phyloP scores from a whole-genome alignment of 1,284 basidiomycete genomes.

The Fomitopsis betulina region DNA sequence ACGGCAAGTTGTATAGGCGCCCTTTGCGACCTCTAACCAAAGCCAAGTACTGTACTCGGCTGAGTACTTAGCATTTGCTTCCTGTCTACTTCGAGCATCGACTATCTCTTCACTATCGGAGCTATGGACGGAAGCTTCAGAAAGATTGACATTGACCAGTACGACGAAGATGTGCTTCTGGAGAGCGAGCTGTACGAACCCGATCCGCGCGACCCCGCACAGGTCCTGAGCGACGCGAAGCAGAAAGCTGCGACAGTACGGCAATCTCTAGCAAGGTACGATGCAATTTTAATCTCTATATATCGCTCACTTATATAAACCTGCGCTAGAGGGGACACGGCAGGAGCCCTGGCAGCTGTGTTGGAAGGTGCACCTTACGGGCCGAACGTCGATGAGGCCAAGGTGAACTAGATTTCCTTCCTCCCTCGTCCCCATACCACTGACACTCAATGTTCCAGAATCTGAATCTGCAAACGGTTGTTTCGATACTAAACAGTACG shows the following conservation, averaged over 20 bases:
- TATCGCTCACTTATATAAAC: not conserved
- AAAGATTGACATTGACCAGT: constrained; percentile 93
- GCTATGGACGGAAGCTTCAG: constrained; percentile 77
- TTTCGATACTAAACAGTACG: constrained; percentile 93
- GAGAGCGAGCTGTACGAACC: constrained; percentile 86
- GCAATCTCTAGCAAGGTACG: constrained; percentile 68
- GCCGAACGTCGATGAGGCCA: constrained; percentile 81
- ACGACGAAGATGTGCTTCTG: constrained; percentile 87
- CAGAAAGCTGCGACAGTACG: constrained; percentile 73
- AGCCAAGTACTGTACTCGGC: no score
- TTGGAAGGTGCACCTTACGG: constrained; percentile 84
- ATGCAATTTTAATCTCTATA: constrained; percentile 5
- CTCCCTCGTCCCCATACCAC: not conserved
- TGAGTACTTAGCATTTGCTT: no score
- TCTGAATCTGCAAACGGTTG: constrained; percentile 78
- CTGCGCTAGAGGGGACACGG: constrained; percentile 60
- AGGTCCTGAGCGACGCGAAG: constrained; percentile 74
- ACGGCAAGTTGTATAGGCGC: no score
- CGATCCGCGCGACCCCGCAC: constrained; percentile 76
- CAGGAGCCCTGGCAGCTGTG: constrained; percentile 65
- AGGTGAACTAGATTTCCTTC: constrained; percentile 44
- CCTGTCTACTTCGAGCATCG: no score
- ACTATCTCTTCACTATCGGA: no score
- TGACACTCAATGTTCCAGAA: constrained; percentile 39
- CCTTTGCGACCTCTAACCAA: no score